These are phyloP conservation scores for Suillus lakei DNA, from an alignment of 768 basidiomycete species.

Conservation along the genomic window DNA sequence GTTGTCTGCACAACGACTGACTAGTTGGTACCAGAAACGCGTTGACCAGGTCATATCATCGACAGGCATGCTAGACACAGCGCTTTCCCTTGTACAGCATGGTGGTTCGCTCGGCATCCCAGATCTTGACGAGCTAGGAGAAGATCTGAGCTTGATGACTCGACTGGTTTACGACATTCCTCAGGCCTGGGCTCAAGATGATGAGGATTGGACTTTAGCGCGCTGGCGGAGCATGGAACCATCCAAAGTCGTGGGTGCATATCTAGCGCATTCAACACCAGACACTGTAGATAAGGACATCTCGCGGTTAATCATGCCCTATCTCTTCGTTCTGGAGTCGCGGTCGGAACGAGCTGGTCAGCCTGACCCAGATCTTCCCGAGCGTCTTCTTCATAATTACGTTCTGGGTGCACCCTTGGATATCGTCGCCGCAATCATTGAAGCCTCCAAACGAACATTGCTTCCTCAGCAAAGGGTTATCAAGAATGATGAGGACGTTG, in stretches of 20 bases:
- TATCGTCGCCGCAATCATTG: conserved; percentile 77
- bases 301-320: conserved; percentile 82
- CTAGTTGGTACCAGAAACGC: conserved; percentile 75
- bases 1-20: conserved; percentile 44
- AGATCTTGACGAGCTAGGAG: conserved; percentile 83
- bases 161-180: conserved; percentile 85
- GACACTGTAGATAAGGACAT: conserved; percentile 71
- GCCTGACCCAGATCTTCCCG: conserved; percentile 70
- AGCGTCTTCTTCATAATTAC: conserved; percentile 71
- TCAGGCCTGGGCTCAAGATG: conserved; percentile 41
- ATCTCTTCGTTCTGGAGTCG: conserved; percentile 90
- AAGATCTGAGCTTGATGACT: conserved; percentile 88
- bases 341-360: conserved; percentile 80
- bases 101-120: conserved; percentile 82
- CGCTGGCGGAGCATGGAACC: conserved; percentile 76
- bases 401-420: conserved; percentile 71
- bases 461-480: conserved; percentile 73
- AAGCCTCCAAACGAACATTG: conserved; percentile 90
- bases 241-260: conserved; percentile 68
- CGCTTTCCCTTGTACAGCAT: conserved; percentile 82
- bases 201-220: conserved; percentile 76
- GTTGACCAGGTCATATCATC: conserved; percentile 63
- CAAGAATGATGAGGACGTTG: conserved; percentile 82
- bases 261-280: conserved; percentile 74
- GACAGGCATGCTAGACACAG: conserved; percentile 79